Evolutionary conservation across 768 basidiomycete genomes (phyloP), one percentile per base, ranked within the genome.

Genomic region (Termitomyces sp.): DNA sequence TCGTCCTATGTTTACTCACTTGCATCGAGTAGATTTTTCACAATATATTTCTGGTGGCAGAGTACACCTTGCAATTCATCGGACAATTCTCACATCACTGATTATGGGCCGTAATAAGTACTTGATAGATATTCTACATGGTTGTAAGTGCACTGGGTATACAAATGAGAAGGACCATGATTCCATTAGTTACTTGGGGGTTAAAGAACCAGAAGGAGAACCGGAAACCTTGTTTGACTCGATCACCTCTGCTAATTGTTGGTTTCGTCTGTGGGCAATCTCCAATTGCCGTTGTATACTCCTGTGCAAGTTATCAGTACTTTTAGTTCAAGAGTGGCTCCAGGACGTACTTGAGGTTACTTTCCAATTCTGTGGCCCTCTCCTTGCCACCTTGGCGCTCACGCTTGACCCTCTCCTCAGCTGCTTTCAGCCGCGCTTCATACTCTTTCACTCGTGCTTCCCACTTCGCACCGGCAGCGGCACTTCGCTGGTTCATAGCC

Each of bases 301-400:
- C 78, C 93, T 93, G 59, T 22, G 57, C 30, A 11, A 24, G 22
- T 37, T 9, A 54, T 47, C 0, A 27, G 31, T n/a, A 20, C 22
- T 9, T n/a, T 1, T 20, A 11, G 12, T 39, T 42, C 27, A 22
- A 37, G 34, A n/a, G 18, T 6, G 13, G 27, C 24, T 42, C 1
- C 31, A 57, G n/a, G 24, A 75, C 77, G 46, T 57, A 91, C 92
- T 81, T 89, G 62, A 91, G 72, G 65, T 82, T 84, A 55, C 70
- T 84, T 72, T 91, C 88, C 58, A 93, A 74, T 72, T 93, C 90
- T 12, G 71, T 65, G 1, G 89, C 76, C 22, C 91, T 75, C 73
- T 98, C 96, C 74, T 98, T 99, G 46, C 88, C 84, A 4, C 96
- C 97, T 67, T 98, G 95, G 60, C 91, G 78, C 76, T 96, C 95